Evolutionary conservation across 2,329 filamentous ascomycete species (phyloP).

Genomic region (Aspergillus alliaceus): DNA sequence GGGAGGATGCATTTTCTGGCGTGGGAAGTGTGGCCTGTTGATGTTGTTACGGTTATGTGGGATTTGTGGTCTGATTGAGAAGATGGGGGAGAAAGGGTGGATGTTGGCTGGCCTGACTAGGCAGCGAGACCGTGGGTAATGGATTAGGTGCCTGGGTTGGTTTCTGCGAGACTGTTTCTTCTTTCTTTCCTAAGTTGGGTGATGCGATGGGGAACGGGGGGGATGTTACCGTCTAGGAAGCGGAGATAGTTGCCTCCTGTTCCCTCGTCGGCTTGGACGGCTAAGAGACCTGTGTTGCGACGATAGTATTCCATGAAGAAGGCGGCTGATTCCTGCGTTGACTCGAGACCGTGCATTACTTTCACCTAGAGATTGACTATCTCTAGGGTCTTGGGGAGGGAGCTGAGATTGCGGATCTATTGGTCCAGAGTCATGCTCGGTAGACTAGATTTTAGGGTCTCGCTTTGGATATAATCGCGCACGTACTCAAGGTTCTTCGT

Average conservation of each 20-base stretch:
- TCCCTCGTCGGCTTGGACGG: constrained; percentile 37
- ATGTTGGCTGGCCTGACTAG: too few relatives aligned
- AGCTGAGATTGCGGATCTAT: constrained; percentile 36
- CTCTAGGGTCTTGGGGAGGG: constrained; percentile 26
- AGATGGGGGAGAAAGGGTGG: too few relatives aligned
- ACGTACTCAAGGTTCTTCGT: constrained; percentile 35
- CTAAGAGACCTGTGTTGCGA: constrained; percentile 33
- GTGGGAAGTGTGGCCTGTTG: too few relatives aligned
- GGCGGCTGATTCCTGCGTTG: constrained; percentile 36
- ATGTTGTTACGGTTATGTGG: too few relatives aligned
- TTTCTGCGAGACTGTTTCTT: too few relatives aligned
- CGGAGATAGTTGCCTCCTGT: constrained; percentile 39
- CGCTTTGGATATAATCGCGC: constrained; percentile 38
- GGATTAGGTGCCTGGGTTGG: too few relatives aligned
- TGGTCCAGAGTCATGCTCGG: constrained; percentile 33
- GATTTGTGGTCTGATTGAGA: too few relatives aligned
- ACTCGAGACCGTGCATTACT: constrained; percentile 42
- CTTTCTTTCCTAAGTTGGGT: too few relatives aligned
- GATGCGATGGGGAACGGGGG: too few relatives aligned
- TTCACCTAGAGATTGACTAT: constrained; percentile 41
- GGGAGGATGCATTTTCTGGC: too few relatives aligned
- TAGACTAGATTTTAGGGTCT: constrained; percentile 24
- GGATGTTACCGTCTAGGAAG: constrained; percentile 19
- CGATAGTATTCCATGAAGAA: constrained; percentile 44
- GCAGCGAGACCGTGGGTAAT: too few relatives aligned